phyloP scores from a whole-genome alignment of 768 basidiomycete genomes.

The Psilocybe tampanensis region DNA sequence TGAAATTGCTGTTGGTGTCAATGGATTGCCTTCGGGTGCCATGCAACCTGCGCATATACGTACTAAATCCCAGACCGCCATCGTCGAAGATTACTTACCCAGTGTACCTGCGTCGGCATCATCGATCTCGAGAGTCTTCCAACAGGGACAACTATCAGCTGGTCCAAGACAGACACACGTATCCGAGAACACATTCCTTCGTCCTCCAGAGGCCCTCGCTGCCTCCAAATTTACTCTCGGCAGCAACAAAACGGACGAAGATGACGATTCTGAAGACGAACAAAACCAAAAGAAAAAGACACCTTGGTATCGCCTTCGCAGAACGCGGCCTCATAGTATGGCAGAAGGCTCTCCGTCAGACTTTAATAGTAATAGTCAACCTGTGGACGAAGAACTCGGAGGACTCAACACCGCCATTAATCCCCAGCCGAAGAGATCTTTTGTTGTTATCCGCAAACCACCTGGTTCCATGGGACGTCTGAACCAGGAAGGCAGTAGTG shows the following conservation, averaged over 20 bases:
- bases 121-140: conserved; percentile 17
- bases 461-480: conserved; percentile 38
- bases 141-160: conserved; percentile 14
- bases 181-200: conserved; percentile 29
- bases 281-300: conserved; percentile 55
- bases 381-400: conserved; percentile 38
- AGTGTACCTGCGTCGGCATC: conserved; percentile 7
- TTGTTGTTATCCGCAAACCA: conserved; percentile 71
- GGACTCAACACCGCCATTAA: conserved; percentile 29
- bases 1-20: conserved; percentile 15
- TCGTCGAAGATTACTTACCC: conserved; percentile 62
- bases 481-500: conserved; percentile 25
- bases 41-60: conserved; percentile 69
- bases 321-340: conserved; percentile 62
- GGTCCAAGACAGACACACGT: conserved; percentile 19
- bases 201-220: conserved; percentile 17
- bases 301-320: conserved; percentile 69
- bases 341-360: conserved; percentile 37
- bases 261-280: conserved; percentile 44
- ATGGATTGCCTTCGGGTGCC: conserved; percentile 57
- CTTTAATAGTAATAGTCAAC: conserved; percentile 12
- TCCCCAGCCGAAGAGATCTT: conserved; percentile 52
- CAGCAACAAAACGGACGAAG: conserved; percentile 28
- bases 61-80: conserved; percentile 81
- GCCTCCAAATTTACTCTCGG: conserved; percentile 25